These are phyloP conservation scores for Pseudozyma sp. DNA, from an alignment of 1,284 basidiomycete genomes.

Conservation along the genomic window DNA sequence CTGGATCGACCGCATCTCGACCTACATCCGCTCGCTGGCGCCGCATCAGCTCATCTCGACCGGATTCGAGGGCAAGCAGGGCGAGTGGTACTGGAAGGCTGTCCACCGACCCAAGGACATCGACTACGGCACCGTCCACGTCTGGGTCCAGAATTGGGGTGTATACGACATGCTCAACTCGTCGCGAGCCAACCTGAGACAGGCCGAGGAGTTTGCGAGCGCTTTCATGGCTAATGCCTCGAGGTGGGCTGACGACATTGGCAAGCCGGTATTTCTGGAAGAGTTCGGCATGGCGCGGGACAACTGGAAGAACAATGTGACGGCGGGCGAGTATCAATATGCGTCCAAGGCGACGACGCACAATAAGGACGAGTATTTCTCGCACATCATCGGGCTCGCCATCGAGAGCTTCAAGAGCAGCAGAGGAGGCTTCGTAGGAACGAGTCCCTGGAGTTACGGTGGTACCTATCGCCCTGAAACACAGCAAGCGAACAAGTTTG, in stretches of 20 bases:
- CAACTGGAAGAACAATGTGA: constrained; percentile 50
- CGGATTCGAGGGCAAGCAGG: constrained; percentile 57
- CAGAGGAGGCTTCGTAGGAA: constrained; percentile 21
- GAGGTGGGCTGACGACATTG: constrained; percentile 10
- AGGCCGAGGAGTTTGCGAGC: constrained; percentile 34
- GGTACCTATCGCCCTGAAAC: constrained; percentile 48
- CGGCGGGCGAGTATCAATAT: constrained; percentile 23
- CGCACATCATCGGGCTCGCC: constrained; percentile 31
- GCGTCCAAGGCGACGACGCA: constrained; percentile 37
- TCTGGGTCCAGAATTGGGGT: constrained; percentile 39
- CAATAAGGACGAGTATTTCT: constrained; percentile 48
- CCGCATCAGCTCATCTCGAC: constrained; percentile 53
- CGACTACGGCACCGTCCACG: constrained; percentile 39
- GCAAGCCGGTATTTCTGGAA: constrained; percentile 52
- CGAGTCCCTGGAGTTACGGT: constrained; percentile 52
- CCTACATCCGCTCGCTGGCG: constrained; percentile 42
- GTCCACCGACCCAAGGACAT: constrained; percentile 35
- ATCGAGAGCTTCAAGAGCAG: constrained; percentile 23
- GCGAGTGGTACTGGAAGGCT: constrained; percentile 52
- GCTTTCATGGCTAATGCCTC: constrained; percentile 36
- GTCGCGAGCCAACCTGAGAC: constrained; percentile 23
- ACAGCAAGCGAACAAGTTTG: constrained; percentile 36
- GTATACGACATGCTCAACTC: constrained; percentile 52
- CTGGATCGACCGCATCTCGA: constrained; percentile 47
- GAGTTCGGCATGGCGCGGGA: constrained; percentile 60